Evolutionary conservation across 768 basidiomycete species (phyloP).

Genomic region (Rhodotorula babjevae): DNA sequence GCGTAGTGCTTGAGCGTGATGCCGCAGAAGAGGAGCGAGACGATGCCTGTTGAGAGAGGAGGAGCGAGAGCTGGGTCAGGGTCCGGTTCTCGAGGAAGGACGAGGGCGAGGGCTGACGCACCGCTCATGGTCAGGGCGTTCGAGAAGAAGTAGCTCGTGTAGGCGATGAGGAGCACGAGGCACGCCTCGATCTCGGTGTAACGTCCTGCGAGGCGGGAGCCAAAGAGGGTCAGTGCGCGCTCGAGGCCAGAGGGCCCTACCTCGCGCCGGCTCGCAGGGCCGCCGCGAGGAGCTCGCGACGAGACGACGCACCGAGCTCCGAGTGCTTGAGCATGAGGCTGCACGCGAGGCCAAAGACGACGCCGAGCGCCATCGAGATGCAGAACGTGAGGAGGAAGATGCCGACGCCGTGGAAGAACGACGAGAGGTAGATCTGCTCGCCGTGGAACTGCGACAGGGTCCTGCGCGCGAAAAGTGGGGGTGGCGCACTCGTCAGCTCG

Average conservation of each 20-base stretch:
- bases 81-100: neutral
- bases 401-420: slow-evolving; percentile 92
- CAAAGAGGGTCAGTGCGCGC: neutral
- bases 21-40: slow-evolving; percentile 94
- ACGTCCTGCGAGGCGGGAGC: slow-evolving; percentile 11
- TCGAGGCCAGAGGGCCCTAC: too few species aligned
- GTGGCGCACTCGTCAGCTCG: neutral
- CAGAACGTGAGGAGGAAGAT: slow-evolving; percentile 95
- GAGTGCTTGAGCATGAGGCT: slow-evolving; percentile 93
- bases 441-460: slow-evolving; percentile 90
- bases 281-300: slow-evolving; percentile 23
- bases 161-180: slow-evolving; percentile 86
- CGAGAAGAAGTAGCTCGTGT: slow-evolving; percentile 98
- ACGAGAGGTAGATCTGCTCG: slow-evolving; percentile 71
- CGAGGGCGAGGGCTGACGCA: slow-evolving; percentile 37
- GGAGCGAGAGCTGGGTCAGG: neutral
- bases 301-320: slow-evolving; percentile 57
- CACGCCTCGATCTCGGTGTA: slow-evolving; percentile 97
- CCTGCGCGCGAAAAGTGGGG: slow-evolving; percentile 52
- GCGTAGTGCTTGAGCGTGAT: slow-evolving; percentile 99
- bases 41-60: slow-evolving; percentile 62
- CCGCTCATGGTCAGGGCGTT: slow-evolving; percentile 78
- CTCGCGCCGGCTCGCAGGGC: too few species aligned
- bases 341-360: slow-evolving; percentile 81
- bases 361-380: slow-evolving; percentile 89